phyloP scores from a whole-genome alignment of 225 moss, liverwort and hornwort species.

The Pleurozium schreberi region DNA sequence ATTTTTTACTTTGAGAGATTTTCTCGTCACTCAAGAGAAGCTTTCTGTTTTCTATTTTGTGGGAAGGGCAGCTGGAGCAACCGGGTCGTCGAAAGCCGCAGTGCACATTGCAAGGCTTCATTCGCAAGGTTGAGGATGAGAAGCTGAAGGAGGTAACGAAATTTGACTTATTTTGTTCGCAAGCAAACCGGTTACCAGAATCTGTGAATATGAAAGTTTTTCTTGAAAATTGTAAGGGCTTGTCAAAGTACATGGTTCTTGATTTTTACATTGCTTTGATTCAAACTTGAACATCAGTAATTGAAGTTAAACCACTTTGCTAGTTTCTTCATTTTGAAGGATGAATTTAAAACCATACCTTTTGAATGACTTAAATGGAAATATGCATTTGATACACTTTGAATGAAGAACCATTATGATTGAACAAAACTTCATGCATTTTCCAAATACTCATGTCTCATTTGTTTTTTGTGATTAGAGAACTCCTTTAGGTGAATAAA shows the following conservation, averaged over 20 bases:
- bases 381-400: neutral
- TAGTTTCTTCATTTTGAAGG: neutral
- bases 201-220: neutral
- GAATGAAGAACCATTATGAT: neutral
- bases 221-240: neutral
- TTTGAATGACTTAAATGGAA: neutral
- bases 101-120: conserved; percentile 71
- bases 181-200: neutral
- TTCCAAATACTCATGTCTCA: neutral
- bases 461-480: neutral
- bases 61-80: conserved; percentile 67
- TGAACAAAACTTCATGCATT: neutral
- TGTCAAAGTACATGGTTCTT: neutral
- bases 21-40: neutral
- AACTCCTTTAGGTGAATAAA: neutral
- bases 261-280: neutral
- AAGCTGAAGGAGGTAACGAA: conserved; percentile 41
- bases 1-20: neutral
- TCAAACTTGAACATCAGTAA: neutral
- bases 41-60: neutral
- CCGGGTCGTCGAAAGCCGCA: conserved; percentile 87
- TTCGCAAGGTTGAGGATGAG: conserved; percentile 48
- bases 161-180: neutral
- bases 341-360: neutral
- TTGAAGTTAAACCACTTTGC: neutral